Percentiles rank a stretch among this genome's conserved stretches.
phyloP scores from a whole-genome alignment of 1,284 basidiomycete species.

The Phylloboletellus chloephorus region DNA sequence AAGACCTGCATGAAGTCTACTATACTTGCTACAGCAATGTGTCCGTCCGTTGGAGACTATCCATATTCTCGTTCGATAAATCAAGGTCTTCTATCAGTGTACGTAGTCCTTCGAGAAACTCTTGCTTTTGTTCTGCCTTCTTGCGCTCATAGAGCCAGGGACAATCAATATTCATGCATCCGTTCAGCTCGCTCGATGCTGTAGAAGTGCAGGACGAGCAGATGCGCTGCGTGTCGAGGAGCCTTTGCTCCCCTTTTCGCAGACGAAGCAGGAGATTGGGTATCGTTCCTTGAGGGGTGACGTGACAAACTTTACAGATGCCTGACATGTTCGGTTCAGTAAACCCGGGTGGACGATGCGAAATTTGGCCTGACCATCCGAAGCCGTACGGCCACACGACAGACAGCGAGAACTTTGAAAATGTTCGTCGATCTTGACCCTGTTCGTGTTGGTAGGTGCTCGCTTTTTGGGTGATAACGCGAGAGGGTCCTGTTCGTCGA shows the following conservation, averaged over 20 bases:
- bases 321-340: conserved; percentile 36
- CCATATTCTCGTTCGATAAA: conserved; percentile 1
- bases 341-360: neutral
- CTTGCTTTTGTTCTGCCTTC: conserved; percentile 56
- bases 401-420: conserved; percentile 72
- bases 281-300: conserved; percentile 52
- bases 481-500: conserved; percentile 25
- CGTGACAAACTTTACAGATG: conserved; percentile 62
- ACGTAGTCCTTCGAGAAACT: conserved; percentile 37
- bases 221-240: conserved; percentile 56
- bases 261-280: conserved; percentile 55
- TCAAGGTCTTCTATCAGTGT: conserved; percentile 33
- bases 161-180: conserved; percentile 83
- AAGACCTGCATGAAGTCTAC: neutral
- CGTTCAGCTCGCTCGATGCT: conserved; percentile 53
- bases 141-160: conserved; percentile 73
- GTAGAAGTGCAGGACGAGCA: conserved; percentile 67
- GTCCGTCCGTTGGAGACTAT: neutral
- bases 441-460: conserved; percentile 29
- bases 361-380: conserved; percentile 41
- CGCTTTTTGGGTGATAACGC: conserved; percentile 45
- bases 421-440: conserved; percentile 66
- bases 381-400: conserved; percentile 55
- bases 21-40: conserved; percentile 5
- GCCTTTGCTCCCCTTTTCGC: conserved; percentile 51